Base-by-base conservation (phyloP, 2,329 filamentous ascomycete genomes). In the Cercospora beticola region DNA sequence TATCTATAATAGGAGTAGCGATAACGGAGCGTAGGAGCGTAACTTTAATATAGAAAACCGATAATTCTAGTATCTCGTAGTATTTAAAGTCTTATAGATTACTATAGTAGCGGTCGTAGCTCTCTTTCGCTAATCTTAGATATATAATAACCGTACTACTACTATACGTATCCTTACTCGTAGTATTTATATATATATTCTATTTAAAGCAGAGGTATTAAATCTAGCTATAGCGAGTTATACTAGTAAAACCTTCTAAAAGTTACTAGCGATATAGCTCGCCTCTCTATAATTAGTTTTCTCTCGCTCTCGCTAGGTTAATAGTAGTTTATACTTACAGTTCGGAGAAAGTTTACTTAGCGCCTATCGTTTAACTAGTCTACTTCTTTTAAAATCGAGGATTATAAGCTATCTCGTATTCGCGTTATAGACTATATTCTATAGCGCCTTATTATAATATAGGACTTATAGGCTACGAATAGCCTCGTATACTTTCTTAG, bases 261-360 rank as follows among this genome's bases (percentile, higher is more conserved):
- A 33, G 57, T 30, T 60, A 28, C 57, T 28, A 60, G 57, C 57
- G 57, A 36, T 36, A 12, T 16, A 21, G 57, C 30, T 40, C 57
- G 33, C 57, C 28, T 36, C 28, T 60, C 57, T 28, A 23, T 28
- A 18, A 36, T 28, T 18, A 16, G 9, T 28, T 28, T 28, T 28
- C 26, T 28, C 26, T 28, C 26, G 26, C 57, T 28, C n/a, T 62
- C 40, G 60, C 60, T 43, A 18, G 33, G 16, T 28, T 30, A 21
- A 43, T 62, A 33, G 31, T 21, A 30, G 36, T 62, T 62, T 49
- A 23, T 33, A 33, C 36, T 62, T 62, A 33, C 36, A n/a, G 60
- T 62, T 62, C 28, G 60, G 12, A 49, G 60, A 49, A 33, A 62
- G n/a, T 62, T 62, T 33, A 33, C 36, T 40, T 62, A 62, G 60